phyloP scores from a whole-genome alignment of 306 rosid genomes.

The Lotus japonicus region DNA sequence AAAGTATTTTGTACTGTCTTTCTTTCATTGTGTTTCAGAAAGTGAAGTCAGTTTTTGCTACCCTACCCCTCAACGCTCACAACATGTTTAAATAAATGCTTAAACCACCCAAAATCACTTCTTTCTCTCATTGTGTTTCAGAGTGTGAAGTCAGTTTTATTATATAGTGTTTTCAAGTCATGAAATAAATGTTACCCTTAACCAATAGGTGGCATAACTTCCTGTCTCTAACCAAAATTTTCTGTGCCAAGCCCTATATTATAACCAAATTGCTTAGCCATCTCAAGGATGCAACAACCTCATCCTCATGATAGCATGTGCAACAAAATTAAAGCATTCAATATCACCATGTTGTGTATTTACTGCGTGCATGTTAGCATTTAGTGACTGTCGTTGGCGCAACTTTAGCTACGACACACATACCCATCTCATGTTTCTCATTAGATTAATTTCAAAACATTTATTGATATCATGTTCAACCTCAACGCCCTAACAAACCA shows the following conservation, averaged over 20 bases:
- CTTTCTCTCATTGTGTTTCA: too few species aligned
- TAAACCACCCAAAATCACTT: too few species aligned
- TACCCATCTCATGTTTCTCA: conserved; percentile 29
- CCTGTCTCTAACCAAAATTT: conserved; percentile 27
- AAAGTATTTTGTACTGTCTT: too few species aligned
- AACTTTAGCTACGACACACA: conserved; percentile 43
- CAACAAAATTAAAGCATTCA: conserved; percentile 39
- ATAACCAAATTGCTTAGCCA: conserved; percentile 14
- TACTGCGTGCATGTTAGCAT: conserved; percentile 52
- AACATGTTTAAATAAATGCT: too few species aligned
- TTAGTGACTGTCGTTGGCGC: conserved; percentile 53
- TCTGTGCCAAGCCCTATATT: conserved; percentile 40
- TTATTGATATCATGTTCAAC: conserved; percentile 42
- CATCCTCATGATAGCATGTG: conserved; percentile 31
- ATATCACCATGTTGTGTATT: conserved; percentile 44
- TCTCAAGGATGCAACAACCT: conserved; percentile 9
- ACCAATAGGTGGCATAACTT: conserved; percentile 11
- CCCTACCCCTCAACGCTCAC: not conserved
- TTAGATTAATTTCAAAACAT: conserved; percentile 28
- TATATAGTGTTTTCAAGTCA: not conserved
- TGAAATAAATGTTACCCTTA: not conserved
- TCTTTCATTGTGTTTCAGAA: too few species aligned
- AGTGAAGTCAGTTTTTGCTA: not conserved
- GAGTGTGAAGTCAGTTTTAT: too few species aligned
- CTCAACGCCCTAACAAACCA: conserved; percentile 6